phyloP scores from a whole-genome alignment of 768 basidiomycete species.

The Hortiboletus campestris region DNA sequence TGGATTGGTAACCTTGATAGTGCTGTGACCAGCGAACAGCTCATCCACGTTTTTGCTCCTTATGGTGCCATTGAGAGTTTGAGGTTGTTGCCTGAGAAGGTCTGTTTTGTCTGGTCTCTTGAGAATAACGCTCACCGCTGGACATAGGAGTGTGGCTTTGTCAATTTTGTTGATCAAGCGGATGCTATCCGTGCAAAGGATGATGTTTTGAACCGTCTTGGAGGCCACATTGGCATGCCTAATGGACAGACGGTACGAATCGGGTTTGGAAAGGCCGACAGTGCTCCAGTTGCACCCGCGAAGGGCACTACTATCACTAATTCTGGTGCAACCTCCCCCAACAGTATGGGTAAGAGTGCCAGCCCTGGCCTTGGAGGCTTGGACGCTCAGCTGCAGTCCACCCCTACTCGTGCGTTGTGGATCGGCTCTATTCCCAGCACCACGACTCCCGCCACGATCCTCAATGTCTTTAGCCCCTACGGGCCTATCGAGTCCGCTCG shows the following conservation, averaged over 20 bases:
- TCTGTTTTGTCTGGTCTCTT: conserved; percentile 28
- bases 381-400: conserved; percentile 85
- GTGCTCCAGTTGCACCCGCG: conserved; percentile 87
- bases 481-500: conserved; percentile 97
- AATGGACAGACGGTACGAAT: conserved; percentile 96
- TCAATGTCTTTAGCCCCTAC: conserved; percentile 96
- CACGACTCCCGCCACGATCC: conserved; percentile 90
- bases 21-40: conserved; percentile 89
- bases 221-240: conserved; percentile 91
- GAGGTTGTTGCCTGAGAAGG: conserved; percentile 95
- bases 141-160: conserved; percentile 92
- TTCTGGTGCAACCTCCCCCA: conserved; percentile 65
- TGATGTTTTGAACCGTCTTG: conserved; percentile 92
- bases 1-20: conserved; percentile 99
- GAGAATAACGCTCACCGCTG: conserved; percentile 16
- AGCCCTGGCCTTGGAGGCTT: conserved; percentile 62
- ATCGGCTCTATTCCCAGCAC: conserved; percentile 95
- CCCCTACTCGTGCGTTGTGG: conserved; percentile 95
- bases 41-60: conserved; percentile 92
- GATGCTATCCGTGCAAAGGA: conserved; percentile 99
- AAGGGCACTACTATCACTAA: conserved; percentile 66
- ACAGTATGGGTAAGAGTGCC: conserved; percentile 46
- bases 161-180: conserved; percentile 94
- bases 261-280: conserved; percentile 97
- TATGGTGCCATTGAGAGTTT: conserved; percentile 98